Conservation (phyloP, 1,139 yeast species). For the Chernovozyma aurita region DNA sequence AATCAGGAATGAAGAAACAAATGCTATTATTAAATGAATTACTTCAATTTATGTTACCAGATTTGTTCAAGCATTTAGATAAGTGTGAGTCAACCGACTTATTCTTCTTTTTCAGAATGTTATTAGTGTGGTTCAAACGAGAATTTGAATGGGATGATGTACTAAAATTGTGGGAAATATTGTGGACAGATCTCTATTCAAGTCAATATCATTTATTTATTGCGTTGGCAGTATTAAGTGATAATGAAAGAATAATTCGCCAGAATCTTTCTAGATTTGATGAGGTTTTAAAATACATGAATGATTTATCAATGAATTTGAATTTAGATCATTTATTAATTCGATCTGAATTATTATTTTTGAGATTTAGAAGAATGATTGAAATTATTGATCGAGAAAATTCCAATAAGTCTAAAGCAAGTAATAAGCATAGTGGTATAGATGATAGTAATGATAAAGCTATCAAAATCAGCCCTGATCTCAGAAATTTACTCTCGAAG, state of each 20-base stretch:
- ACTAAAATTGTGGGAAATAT: constrained; percentile 78
- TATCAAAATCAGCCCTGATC: constrained; percentile 35
- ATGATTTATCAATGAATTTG: constrained; percentile 76
- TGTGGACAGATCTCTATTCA: constrained; percentile 83
- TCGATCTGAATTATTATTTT: constrained; percentile 76
- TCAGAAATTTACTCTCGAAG: constrained; percentile 56
- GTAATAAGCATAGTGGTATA: constrained; percentile 5
- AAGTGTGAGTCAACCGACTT: constrained; percentile 86
- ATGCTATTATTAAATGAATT: constrained; percentile 78
- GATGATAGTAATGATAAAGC: constrained; percentile 5
- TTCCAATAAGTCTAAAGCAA: constrained; percentile 15
- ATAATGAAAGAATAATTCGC: constrained; percentile 74
- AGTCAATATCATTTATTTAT: constrained; percentile 85
- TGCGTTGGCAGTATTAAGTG: constrained; percentile 83
- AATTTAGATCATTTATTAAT: constrained; percentile 71
- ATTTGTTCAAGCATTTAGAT: constrained; percentile 73
- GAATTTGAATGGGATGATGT: constrained; percentile 84
- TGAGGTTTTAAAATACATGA: constrained; percentile 88
- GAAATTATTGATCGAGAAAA: constrained; percentile 67
- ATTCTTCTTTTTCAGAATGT: constrained; percentile 92
- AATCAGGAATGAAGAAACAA: constrained; percentile 88
- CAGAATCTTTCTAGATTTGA: constrained; percentile 76
- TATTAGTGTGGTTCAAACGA: constrained; percentile 91
- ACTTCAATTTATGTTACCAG: constrained; percentile 85
- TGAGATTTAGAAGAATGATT: constrained; percentile 74